Base-by-base conservation (phyloP, 306 rosid genomes). In the Neltuma alba region DNA sequence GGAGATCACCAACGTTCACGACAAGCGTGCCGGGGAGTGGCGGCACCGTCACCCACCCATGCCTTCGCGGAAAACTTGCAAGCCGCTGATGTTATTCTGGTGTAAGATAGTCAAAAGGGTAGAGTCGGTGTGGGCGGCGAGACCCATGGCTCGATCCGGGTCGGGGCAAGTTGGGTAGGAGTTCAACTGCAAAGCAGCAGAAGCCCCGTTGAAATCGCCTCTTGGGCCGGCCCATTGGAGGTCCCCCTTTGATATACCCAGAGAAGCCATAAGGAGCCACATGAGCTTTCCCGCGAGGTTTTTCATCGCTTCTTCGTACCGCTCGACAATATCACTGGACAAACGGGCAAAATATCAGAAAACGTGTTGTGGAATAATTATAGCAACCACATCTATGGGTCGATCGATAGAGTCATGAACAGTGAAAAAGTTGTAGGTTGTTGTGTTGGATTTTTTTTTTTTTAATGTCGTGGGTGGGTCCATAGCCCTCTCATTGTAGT, bases 91-190 rank as follows among this genome's bases (percentile, higher is more conserved):
- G 85, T 81, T 84, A 80, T 82, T 93, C 38, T 95, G 99, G 85
- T 93, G 62, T 4, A 95, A 84, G 13, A 93, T 87, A 0, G 98
- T 89, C 60, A 95, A 81, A 13, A 95, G 86, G 74, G 97, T 93
- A 0, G 99, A 91, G 71, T 95, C 99, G 0, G 99, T 95, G 74
- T 95, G 98, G 4, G 91, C 88, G 0, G 98, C 98, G 0, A 95
- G 89, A 27, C 99, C 98, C 98, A 91, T 95, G 77, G 99, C 99
- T 16, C 90, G 92, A n/a, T 88, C 92, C 0, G 99, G 99, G 30
- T 95, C 98, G 0, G 98, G 99, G 42, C 99, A 95, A 33, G 74
- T 83, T 10, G 99, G 99, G 85, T 95, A 95, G 0, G 89, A 93
- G 54, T 95, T 95, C 63, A 93, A 6, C 37, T 95, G 99, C 15